phyloP scores from a whole-genome alignment of 1,139 yeast genomes.

The Yueomyces sp. region DNA sequence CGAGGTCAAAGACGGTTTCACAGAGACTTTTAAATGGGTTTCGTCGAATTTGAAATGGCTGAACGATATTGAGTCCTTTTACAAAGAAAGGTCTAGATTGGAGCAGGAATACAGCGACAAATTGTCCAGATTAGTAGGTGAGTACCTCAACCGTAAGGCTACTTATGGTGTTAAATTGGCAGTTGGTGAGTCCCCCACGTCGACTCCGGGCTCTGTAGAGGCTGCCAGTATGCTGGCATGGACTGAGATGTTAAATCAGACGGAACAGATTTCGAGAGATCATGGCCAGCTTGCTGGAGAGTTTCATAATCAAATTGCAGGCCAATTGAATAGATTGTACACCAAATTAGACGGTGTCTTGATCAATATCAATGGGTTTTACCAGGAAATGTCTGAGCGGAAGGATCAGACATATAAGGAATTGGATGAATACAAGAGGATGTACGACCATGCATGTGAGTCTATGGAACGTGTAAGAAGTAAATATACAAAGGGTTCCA shows the following conservation, averaged over 20 bases:
- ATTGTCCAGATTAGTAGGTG: slow-evolving; percentile 50
- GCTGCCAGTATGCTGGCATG: slow-evolving; percentile 89
- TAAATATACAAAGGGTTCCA: slow-evolving; percentile 42
- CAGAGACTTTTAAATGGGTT: slow-evolving; percentile 69
- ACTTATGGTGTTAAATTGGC: slow-evolving; percentile 52
- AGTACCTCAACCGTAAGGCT: slow-evolving; percentile 68
- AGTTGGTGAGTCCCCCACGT: slow-evolving; percentile 83
- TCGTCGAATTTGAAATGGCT: slow-evolving; percentile 64
- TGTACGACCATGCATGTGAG: slow-evolving; percentile 70
- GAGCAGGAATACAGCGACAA: slow-evolving; percentile 76
- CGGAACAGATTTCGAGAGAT: slow-evolving; percentile 70
- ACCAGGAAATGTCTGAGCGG: slow-evolving; percentile 45
- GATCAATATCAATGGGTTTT: slow-evolving; percentile 43
- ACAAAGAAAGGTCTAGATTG: slow-evolving; percentile 65
- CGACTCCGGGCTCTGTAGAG: slow-evolving; percentile 93
- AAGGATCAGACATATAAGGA: slow-evolving; percentile 52
- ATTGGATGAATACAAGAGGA: slow-evolving; percentile 56
- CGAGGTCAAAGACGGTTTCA: slow-evolving; percentile 69
- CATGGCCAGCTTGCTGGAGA: slow-evolving; percentile 50
- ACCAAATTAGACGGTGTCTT: slow-evolving; percentile 42
- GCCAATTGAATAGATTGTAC: slow-evolving; percentile 45
- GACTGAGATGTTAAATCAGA: slow-evolving; percentile 78
- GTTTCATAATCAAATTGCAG: slow-evolving; percentile 47
- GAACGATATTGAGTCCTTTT: slow-evolving; percentile 67
- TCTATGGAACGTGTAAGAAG: slow-evolving; percentile 70